These are phyloP conservation scores for Kodamaea arcana DNA, from an alignment of 1,139 yeast species.

Conservation along the genomic window DNA sequence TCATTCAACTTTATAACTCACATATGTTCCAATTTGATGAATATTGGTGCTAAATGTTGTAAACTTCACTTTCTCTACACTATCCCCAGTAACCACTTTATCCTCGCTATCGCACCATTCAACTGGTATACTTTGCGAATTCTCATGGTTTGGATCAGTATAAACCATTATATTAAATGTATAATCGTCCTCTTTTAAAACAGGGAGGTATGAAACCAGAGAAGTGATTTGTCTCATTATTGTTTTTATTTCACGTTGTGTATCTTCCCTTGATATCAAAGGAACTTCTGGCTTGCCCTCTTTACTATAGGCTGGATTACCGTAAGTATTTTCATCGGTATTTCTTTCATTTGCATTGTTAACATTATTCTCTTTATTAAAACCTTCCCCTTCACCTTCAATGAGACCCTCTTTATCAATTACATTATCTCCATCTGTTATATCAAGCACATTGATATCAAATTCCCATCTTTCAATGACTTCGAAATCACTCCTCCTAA, in stretches of 20 bases:
- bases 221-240: slow-evolving; percentile 88
- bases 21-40: slow-evolving; percentile 73
- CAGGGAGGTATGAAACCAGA: slow-evolving; percentile 80
- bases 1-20: slow-evolving; percentile 59
- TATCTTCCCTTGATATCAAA: slow-evolving; percentile 38
- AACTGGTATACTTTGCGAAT: slow-evolving; percentile 50
- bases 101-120: slow-evolving; percentile 87
- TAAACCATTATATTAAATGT: slow-evolving; percentile 86
- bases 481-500: slow-evolving; percentile 63
- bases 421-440: slow-evolving; percentile 3
- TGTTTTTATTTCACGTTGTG: slow-evolving; percentile 76
- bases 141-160: slow-evolving; percentile 66
- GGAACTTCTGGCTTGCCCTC: slow-evolving; percentile 3
- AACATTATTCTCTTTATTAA: too few species aligned
- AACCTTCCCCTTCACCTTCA: too few species aligned
- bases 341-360: slow-evolving; percentile 3
- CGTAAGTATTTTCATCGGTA: slow-evolving; percentile 7
- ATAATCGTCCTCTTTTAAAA: slow-evolving; percentile 59
- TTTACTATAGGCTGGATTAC: slow-evolving; percentile 1
- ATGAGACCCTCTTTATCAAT: too few species aligned
- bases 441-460: slow-evolving; percentile 53
- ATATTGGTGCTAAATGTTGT: slow-evolving; percentile 64
- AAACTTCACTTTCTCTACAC: slow-evolving; percentile 66
- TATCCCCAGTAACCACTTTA: slow-evolving; percentile 48
- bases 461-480: slow-evolving; percentile 88